Conservation (phyloP, 768 basidiomycete species). For the Serendipita sp. region DNA sequence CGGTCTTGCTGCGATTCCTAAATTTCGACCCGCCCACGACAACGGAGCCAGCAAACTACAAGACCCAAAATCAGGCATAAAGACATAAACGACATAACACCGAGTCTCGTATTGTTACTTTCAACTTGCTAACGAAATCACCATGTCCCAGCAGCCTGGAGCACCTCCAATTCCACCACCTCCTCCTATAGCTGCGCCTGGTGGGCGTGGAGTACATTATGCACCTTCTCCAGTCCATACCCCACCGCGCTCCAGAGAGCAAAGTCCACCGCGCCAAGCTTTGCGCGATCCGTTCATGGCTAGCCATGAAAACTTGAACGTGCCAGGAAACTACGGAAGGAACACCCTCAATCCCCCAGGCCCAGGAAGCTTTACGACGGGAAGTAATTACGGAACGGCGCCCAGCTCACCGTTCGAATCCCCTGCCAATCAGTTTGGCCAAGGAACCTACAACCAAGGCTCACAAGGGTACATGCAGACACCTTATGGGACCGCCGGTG, state of each 20-base stretch:
- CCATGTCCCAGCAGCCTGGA: not conserved
- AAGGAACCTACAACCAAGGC: not conserved
- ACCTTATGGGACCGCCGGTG: not conserved
- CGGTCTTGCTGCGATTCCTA: too few species aligned
- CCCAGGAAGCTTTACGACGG: not conserved
- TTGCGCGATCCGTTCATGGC: conserved; percentile 1
- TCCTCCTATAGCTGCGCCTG: not conserved
- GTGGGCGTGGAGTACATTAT: not conserved
- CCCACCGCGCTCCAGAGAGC: not conserved
- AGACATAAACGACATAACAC: too few species aligned
- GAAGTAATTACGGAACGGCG: conserved; percentile 5
- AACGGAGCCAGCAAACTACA: too few species aligned
- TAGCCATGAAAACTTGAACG: not conserved
- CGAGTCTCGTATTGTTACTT: not conserved
- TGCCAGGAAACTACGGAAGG: not conserved
- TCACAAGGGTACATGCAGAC: not conserved
- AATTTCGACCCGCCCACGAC: too few species aligned
- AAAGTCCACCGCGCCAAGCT: not conserved
- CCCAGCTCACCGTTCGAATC: not conserved
- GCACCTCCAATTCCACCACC: not conserved
- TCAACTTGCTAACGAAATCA: not conserved
- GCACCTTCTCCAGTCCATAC: not conserved
- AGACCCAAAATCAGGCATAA: too few species aligned
- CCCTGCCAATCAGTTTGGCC: not conserved
- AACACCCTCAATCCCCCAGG: not conserved